A percentile compares a stretch with the other conserved stretches of the same genome.
Evolutionary conservation across 2,329 filamentous ascomycete genomes (phyloP).

Genomic region (Exophiala phaeomuriformis): DNA sequence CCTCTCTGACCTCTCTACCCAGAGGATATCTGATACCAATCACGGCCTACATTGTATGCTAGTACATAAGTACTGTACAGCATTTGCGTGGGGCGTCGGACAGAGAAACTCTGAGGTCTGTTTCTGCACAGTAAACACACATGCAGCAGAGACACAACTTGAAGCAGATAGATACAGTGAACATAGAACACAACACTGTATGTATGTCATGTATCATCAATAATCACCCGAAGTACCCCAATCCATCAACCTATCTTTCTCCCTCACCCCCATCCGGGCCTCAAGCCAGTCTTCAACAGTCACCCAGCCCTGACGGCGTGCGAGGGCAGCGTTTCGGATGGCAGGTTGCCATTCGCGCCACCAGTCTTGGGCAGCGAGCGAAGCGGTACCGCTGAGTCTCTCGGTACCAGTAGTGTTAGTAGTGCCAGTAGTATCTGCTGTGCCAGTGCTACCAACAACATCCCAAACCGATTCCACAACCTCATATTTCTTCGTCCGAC

Average conservation of each 20-base stretch:
- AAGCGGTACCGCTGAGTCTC: neutral
- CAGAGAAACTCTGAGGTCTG: too few species aligned
- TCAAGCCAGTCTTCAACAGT: conserved; percentile 22
- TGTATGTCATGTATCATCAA: too few species aligned
- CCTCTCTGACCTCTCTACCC: too few species aligned
- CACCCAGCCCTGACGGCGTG: conserved; percentile 12
- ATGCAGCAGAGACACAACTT: too few species aligned
- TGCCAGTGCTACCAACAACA: conserved; percentile 14
- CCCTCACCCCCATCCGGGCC: conserved; percentile 17
- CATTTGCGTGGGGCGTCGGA: too few species aligned
- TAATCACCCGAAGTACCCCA: conserved; percentile 15
- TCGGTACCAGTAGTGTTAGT: neutral
- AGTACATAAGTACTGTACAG: too few species aligned
- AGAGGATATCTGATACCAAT: too few species aligned
- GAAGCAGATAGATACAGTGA: too few species aligned
- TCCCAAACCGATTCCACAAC: conserved; percentile 27
- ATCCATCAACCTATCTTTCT: conserved; percentile 13
- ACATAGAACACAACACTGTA: too few species aligned
- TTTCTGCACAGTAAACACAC: too few species aligned
- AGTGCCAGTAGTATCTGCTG: neutral
- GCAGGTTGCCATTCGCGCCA: conserved; percentile 28
- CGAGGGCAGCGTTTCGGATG: conserved; percentile 22
- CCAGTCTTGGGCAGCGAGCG: conserved; percentile 24
- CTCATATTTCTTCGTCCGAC: conserved; percentile 27
- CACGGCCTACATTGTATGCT: too few species aligned